Percentiles rank a stretch among this genome's conserved stretches.
These are phyloP conservation scores for Metschnikowia henanensis DNA, from an alignment of 805 yeast genomes.

Conservation along the genomic window DNA sequence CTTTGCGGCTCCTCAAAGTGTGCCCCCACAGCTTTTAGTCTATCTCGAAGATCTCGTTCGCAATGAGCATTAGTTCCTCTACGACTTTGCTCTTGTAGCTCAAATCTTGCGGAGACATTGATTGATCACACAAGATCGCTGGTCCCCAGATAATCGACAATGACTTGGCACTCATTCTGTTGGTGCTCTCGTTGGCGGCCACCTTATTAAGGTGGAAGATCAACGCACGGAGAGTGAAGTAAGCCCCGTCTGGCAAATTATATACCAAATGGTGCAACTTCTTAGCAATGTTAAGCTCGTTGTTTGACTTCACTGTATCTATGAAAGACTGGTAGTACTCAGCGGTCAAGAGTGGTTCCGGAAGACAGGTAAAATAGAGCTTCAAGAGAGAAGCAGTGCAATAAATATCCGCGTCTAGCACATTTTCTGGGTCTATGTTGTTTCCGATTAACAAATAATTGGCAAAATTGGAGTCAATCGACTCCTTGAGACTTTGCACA, in stretches of 20 bases:
- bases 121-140: constrained; percentile 67
- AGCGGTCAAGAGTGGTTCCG: constrained; percentile 78
- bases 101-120: constrained; percentile 68
- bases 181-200: constrained; percentile 56
- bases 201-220: constrained; percentile 83
- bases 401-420: constrained; percentile 79
- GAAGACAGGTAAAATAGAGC: constrained; percentile 78
- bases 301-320: constrained; percentile 58
- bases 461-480: constrained; percentile 75
- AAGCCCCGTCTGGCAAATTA: constrained; percentile 91
- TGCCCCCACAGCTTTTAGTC: too few relatives aligned
- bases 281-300: constrained; percentile 51
- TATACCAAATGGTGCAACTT: constrained; percentile 88
- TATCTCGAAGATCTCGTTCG: constrained; percentile 65
- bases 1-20: too few relatives aligned
- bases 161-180: constrained; percentile 81
- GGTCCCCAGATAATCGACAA: constrained; percentile 96
- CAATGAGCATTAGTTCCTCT: constrained; percentile 81
- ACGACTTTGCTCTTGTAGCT: constrained; percentile 74
- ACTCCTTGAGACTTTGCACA: constrained; percentile 68
- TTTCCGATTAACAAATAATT: constrained; percentile 48
- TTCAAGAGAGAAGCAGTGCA: constrained; percentile 87
- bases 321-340: constrained; percentile 63
- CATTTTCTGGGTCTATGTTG: constrained; percentile 38
- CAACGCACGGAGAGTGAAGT: constrained; percentile 84